Base-by-base conservation (phyloP, 164 flowering plant genomes). In the Chloranthus sessilifolius region DNA sequence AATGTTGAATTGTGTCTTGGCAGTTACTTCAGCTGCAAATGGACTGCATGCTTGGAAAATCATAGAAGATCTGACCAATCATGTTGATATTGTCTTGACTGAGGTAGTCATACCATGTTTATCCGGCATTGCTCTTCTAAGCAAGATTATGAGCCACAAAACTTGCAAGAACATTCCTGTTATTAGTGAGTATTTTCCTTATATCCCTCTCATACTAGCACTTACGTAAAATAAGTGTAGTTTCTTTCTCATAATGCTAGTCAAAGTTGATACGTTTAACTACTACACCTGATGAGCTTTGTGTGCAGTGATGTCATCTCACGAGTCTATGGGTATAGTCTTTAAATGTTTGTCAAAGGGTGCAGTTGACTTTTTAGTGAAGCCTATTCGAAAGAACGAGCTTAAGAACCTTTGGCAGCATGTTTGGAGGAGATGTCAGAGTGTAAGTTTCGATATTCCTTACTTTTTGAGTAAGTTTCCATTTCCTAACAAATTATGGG, bases 11-110 rank as follows among this genome's bases (percentile, higher is more conserved):
- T 35, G 46, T 43, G 1, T 47, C 30, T 53, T 66, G 43, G 50
- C 83, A 88, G 96, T 88, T 59, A 70, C 55, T 28, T 70, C 74
- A 37, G 83, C 59, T 12, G 67, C 77, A 59, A 75, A 85, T 78
- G 96, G 96, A 12, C 33, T 81, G 37, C 76, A 83, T 69, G 96
- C 95, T 10, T 88, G 96, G 96, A 73, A 68, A 66, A 61, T 76
- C 17, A 61, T 88, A 16, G 78, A 70, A 58, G 85, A 81, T 60
- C 23, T 71, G 40, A 72, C 67, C 35, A 75, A 70, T 64, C 82
- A 69, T 40, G 74, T 81, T 47, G 95, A 85, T 57, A 67, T 88
- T 27, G 69, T 88, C 47, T 56, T 88, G 52, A 73, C 87, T 43
- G 96, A 88, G 76, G 91, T 81, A 24, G 76, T 57, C 36, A 61